Base-by-base conservation (phyloP, 352 stramenopile genomes). In the Pythium folliculosum region DNA sequence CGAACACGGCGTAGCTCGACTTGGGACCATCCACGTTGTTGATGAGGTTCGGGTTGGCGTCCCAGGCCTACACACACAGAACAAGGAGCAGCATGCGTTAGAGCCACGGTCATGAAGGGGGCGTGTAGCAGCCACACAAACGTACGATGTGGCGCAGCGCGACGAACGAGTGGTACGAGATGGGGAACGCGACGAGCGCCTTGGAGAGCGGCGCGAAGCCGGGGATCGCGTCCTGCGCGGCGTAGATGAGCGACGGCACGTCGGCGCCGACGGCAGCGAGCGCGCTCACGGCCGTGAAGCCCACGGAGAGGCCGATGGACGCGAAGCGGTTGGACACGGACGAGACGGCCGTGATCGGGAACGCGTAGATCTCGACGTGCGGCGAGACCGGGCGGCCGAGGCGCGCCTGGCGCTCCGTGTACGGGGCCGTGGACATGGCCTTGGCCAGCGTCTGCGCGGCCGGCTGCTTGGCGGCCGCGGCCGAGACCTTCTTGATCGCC, bases 341-440 rank as follows among this genome's bases (percentile, higher is more conserved):
- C 8, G 88, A 85, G n/a, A 98, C 57, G 23, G 93, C 92, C n/a
- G 76, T 82, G 6, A 96, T 72, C 12, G 94, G 88, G 61, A 97
- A 97, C 22, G 81, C 74, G 74, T 98, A 98, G 60, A 98, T 97
- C 37, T 82, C 92, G 13, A 98, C 86, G 66, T 98, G 91, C 32
- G 94, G 95, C 49, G 86, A 97, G 3, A 98, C 77, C 25, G 94
- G 94, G 27, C 89, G 83, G 9, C 84, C 88, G 21, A 89, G 89
- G 49, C 80, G 73, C 37, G 84, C 77, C 78, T 95, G 91, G n/a
- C 86, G 78, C 58, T 88, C 72, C 9, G 75, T 88, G 72, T 97
- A 97, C n/a, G 65, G 53, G 21, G 53, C 19, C 38, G 63, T 71
- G 12, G 76, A 88, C 47, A 67, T 72, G 8, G 75, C 82, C 56